Evolutionary conservation across 495 filamentous ascomycete species (phyloP).

Genomic region (Penicillium paradoxum): DNA sequence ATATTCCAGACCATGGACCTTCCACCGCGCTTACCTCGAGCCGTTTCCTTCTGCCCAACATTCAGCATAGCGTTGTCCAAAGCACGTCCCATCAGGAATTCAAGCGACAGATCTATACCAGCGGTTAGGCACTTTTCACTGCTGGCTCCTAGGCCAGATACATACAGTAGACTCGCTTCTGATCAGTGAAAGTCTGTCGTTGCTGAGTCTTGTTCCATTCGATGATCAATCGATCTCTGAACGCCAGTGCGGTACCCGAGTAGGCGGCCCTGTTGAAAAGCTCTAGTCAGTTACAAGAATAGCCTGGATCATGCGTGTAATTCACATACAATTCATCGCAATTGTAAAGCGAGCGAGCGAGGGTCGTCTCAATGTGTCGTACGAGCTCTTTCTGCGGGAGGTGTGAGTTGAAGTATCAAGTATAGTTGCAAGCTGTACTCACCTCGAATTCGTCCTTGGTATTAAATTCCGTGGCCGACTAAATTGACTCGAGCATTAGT

Average conservation of each 20-base stretch:
- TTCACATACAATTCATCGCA: conserved; percentile 75
- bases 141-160: background rate
- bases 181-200: conserved; percentile 81
- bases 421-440: background rate
- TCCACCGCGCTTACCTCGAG: conserved; percentile 53
- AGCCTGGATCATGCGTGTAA: background rate
- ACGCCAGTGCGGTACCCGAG: conserved; percentile 80
- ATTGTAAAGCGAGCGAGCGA: conserved; percentile 95
- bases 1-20: background rate
- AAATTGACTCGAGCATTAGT: background rate
- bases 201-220: conserved; percentile 99
- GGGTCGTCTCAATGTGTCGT: conserved; percentile 90
- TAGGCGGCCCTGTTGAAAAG: conserved; percentile 66
- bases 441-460: conserved; percentile 71
- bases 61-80: conserved; percentile 99
- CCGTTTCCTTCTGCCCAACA: conserved; percentile 77
- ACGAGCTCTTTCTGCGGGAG: conserved; percentile 66
- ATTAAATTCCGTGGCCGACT: conserved; percentile 65
- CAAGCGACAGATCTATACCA: conserved; percentile 70
- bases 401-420: conserved; percentile 1
- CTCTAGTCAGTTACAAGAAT: background rate
- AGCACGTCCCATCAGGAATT: conserved; percentile 95
- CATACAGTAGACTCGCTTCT: conserved; percentile 87
- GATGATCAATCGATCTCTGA: conserved; percentile 87
- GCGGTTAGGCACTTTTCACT: background rate